These are phyloP conservation scores for Dothiorella sarmentorum DNA, from an alignment of 2,329 filamentous ascomycete genomes.

Conservation along the genomic window DNA sequence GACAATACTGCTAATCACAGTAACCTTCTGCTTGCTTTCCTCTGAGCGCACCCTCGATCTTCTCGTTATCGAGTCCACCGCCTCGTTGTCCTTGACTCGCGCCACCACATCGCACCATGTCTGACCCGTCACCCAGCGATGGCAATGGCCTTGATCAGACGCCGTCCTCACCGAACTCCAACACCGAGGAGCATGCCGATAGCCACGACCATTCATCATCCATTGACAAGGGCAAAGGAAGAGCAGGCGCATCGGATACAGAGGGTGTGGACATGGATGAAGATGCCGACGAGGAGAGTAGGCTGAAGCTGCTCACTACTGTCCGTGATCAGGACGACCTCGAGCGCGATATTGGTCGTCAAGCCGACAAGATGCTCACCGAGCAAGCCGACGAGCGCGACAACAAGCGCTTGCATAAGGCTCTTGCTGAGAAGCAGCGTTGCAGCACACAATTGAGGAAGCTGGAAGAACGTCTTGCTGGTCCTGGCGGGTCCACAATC, in stretches of 20 bases:
- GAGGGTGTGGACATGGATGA: neutral
- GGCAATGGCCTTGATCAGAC: neutral
- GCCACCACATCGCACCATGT: neutral
- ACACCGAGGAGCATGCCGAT: neutral
- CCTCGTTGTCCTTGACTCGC: neutral
- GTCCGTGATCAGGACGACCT: slow-evolving; percentile 82
- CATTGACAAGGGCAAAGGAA: slow-evolving; percentile 9
- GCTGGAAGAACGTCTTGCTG: slow-evolving; percentile 46
- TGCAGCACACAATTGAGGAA: slow-evolving; percentile 63
- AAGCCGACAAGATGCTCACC: slow-evolving; percentile 59
- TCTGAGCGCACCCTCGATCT: neutral
- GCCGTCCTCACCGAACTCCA: neutral
- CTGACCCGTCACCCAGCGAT: neutral
- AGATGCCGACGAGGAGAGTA: slow-evolving; percentile 4
- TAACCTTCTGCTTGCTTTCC: too few species aligned
- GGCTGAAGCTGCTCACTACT: slow-evolving; percentile 6
- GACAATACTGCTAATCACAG: neutral
- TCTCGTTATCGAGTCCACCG: neutral
- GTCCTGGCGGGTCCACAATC: slow-evolving; percentile 53
- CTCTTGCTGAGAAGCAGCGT: slow-evolving; percentile 50
- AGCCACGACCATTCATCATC: neutral
- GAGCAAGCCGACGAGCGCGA: slow-evolving; percentile 64
- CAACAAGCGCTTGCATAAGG: slow-evolving; percentile 59
- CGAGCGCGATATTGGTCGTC: slow-evolving; percentile 75
- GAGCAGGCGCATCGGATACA: neutral